Conservation (phyloP, 352 stramenopile genomes). For the Salisapilia sapeloensis region DNA sequence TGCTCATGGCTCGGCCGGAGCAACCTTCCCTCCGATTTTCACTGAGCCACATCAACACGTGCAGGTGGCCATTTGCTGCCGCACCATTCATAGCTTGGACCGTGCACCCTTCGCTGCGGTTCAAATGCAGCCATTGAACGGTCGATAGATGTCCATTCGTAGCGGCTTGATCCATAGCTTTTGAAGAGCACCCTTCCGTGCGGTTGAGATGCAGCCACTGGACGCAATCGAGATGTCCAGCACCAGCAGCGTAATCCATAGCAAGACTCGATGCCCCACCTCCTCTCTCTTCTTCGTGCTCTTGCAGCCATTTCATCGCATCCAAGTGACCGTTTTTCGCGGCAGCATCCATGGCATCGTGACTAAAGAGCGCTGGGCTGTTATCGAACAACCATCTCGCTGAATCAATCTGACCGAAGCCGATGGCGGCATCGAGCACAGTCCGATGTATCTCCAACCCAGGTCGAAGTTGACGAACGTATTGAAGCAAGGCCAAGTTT, state of each 20-base stretch:
- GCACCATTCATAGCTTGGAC: conserved; percentile 44
- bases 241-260: conserved; percentile 58
- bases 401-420: too few relatives aligned
- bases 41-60: conserved; percentile 34
- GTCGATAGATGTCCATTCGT: conserved; percentile 30
- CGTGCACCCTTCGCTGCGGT: conserved; percentile 34
- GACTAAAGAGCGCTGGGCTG: too few relatives aligned
- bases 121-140: conserved; percentile 31
- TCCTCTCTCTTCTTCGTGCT: conserved; percentile 11
- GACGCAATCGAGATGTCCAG: conserved; percentile 27
- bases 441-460: too few relatives aligned
- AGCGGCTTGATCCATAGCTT: conserved; percentile 45
- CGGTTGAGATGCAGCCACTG: conserved; percentile 38
- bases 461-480: too few relatives aligned
- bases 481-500: too few relatives aligned
- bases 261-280: conserved; percentile 14
- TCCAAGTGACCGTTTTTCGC: conserved; percentile 17
- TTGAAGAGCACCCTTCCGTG: conserved; percentile 27
- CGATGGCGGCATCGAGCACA: too few relatives aligned
- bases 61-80: conserved; percentile 26
- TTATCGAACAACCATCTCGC: too few relatives aligned
- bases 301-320: conserved; percentile 19
- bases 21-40: conserved; percentile 35
- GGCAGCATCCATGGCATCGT: conserved; percentile 18
- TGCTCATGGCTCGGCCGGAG: too few relatives aligned